Evolutionary conservation across 306 rosid genomes (phyloP).

Genomic region (Lupinus albus): DNA sequence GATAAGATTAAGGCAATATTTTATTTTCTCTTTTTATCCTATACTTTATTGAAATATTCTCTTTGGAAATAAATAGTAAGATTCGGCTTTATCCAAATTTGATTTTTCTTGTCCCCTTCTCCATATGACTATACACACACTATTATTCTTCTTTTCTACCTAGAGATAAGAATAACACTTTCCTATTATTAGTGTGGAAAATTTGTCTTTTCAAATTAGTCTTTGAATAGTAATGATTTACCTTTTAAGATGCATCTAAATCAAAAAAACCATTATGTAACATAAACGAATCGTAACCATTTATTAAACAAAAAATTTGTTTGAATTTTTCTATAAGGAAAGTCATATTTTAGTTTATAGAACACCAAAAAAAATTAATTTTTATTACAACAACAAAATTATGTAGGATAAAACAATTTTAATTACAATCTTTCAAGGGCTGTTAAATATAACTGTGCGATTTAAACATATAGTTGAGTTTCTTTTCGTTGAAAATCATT

Average conservation of each 20-base stretch:
- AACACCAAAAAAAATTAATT: neutral
- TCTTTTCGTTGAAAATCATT: no score
- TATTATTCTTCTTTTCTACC: no score
- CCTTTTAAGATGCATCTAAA: neutral
- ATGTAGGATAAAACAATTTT: neutral
- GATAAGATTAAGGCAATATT: conserved; percentile 44
- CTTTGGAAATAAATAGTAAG: conserved; percentile 38
- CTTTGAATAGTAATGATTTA: no score
- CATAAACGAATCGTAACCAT: neutral
- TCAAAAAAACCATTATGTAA: neutral
- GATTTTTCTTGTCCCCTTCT: conserved; percentile 38
- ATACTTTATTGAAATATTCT: conserved; percentile 22
- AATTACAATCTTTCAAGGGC: no score
- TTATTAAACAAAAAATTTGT: no score
- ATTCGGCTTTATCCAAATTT: conserved; percentile 51
- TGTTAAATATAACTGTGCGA: no score
- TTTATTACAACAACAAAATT: neutral
- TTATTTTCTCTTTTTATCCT: neutral
- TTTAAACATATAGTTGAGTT: no score
- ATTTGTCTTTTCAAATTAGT: no score
- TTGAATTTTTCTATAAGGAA: no score
- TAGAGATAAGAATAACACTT: no score
- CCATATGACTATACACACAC: neutral
- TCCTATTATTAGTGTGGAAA: no score
- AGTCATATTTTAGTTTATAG: neutral